A percentile compares a stretch with the other conserved stretches of the same genome.
phyloP scores from a whole-genome alignment of 345 rosid species.

The Lepidium aucheri region DNA sequence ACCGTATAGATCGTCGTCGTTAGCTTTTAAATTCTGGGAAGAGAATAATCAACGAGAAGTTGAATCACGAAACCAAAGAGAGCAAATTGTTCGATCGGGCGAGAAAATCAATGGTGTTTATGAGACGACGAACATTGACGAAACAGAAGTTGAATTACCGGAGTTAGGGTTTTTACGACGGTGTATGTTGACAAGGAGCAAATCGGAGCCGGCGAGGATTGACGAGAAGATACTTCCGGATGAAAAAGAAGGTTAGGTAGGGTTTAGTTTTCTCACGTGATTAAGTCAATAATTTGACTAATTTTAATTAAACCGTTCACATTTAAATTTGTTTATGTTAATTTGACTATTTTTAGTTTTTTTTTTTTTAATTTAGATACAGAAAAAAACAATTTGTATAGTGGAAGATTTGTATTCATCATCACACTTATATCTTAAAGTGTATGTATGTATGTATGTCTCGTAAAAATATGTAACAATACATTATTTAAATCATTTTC shows the following conservation, averaged over 20 bases:
- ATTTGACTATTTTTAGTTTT: background rate
- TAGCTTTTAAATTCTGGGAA: slow-evolving; percentile 77
- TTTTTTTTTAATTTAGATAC: background rate
- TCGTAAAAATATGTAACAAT: background rate
- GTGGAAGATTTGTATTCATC: slow-evolving; percentile 6
- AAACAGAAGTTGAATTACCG: slow-evolving; percentile 18
- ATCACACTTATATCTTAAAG: background rate
- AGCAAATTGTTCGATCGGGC: slow-evolving; percentile 23
- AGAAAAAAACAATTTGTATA: slow-evolving; percentile 15
- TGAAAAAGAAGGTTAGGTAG: slow-evolving; percentile 52
- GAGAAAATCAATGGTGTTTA: background rate
- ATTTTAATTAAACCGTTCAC: background rate
- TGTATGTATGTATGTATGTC: background rate
- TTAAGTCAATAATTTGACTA: slow-evolving; percentile 13
- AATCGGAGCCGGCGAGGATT: slow-evolving; percentile 83
- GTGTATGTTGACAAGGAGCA: slow-evolving; percentile 54
- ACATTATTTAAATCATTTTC: background rate
- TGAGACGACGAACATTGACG: slow-evolving; percentile 19
- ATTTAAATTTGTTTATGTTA: background rate
- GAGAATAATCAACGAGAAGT: slow-evolving; percentile 39
- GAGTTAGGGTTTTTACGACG: slow-evolving; percentile 13
- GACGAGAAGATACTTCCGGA: slow-evolving; percentile 43
- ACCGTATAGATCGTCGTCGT: slow-evolving; percentile 72
- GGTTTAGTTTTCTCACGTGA: slow-evolving; percentile 25
- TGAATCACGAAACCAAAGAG: slow-evolving; percentile 12